Base-by-base conservation (phyloP, 2,329 filamentous ascomycete species). In the Alternaria triticimaculans region DNA sequence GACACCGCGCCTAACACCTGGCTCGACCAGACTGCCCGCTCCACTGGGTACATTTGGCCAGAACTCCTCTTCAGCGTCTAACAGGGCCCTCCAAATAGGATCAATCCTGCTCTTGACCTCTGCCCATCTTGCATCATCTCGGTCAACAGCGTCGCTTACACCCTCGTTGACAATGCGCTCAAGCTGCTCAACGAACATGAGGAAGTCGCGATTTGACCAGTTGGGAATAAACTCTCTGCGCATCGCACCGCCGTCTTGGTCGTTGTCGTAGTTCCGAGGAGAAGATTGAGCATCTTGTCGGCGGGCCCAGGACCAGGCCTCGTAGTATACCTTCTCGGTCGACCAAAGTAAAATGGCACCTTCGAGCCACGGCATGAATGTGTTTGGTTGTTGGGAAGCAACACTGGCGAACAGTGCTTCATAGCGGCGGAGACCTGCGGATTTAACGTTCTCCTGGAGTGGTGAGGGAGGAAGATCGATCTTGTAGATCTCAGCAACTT, bases 161-260 rank as follows among this genome's bases (percentile, higher is more conserved):
- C 71, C 75, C 33, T 83, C 81, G 74, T 91, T 87, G 60, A 90
- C 80, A 8, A 90, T 82, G 21, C 74, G 78, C 25, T 84, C 86
- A 59, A 90, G 81, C 53, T 81, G 78, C 57, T 84, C 80, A 14
- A 91, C 89, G 80, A 91, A 90, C 55, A 69, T 79, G 41, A 82
- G 81, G 74, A 92, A 92, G 70, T 88, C 87, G 3, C 75, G 68
- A 65, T 86, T 88, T 48, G 87, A 88, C 90, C 89, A 92, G 71
- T 92, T 92, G 0, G 86, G 86, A 61, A 92, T 91, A 66, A 92
- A 90, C 72, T 87, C 85, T 54, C 82, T 83, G 60, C 89, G 82
- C 76, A 92, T 77, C 6, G 89, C 89, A 0, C 90, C 89, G 0
- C 89, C 89, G 74, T 92, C 90, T 0, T 81, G 81, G 72, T 91